Conservation (phyloP, 192 early-diverging fungal genomes). For the Coemansia sp. region DNA sequence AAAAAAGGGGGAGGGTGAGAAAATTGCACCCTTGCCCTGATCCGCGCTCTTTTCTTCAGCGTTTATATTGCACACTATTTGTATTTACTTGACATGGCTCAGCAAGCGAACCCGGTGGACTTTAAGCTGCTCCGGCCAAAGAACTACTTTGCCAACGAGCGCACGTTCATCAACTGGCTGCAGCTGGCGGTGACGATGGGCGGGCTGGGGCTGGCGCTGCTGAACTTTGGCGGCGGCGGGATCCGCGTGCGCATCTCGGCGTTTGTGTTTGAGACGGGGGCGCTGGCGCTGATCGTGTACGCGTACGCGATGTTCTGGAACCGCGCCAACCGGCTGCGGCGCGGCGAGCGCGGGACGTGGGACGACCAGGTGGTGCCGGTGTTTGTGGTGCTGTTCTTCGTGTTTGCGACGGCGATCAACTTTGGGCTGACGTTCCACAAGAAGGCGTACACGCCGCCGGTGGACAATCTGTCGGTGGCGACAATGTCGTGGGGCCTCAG, state of each 20-base stretch:
- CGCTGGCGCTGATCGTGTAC: conserved; percentile 50
- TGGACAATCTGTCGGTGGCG: conserved; percentile 50
- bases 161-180: conserved; percentile 81
- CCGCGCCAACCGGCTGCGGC: conserved; percentile 44
- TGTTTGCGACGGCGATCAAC: conserved; percentile 50
- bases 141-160: conserved; percentile 85
- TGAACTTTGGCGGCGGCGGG: conserved; percentile 60
- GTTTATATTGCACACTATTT: neutral
- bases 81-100: too few species aligned
- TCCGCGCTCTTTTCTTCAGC: too few species aligned
- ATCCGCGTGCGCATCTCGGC: conserved; percentile 49
- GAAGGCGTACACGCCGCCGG: conserved; percentile 45
- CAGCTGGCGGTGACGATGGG: conserved; percentile 65
- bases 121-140: conserved; percentile 58
- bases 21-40: too few species aligned
- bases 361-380: conserved; percentile 46
- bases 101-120: conserved; percentile 25
- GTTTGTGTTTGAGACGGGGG: conserved; percentile 46
- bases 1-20: too few species aligned
- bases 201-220: conserved; percentile 60
- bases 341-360: conserved; percentile 49
- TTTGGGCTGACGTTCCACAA: conserved; percentile 56
- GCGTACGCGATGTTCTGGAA: conserved; percentile 49
- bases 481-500: conserved; percentile 54
- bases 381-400: conserved; percentile 48